Conservation (phyloP, 2,329 filamentous ascomycete genomes). For the Fusarium denticulatum region DNA sequence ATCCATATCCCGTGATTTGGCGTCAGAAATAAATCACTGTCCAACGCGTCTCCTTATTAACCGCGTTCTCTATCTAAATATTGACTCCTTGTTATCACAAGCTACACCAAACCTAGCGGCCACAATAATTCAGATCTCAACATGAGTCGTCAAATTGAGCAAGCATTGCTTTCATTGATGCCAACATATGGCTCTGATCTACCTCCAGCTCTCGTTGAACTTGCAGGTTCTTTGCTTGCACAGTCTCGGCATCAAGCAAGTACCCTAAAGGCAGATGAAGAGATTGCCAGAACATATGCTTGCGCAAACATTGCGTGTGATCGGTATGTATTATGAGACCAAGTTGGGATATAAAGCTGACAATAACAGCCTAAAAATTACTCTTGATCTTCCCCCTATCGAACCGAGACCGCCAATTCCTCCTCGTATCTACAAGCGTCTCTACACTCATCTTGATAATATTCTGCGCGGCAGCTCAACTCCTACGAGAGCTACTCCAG, state of each 20-base stretch:
- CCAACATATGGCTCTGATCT: constrained; percentile 76
- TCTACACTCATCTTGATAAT: constrained; percentile 82
- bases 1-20: constrained; percentile 29
- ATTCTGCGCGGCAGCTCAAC: constrained; percentile 63
- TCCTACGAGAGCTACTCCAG: constrained; percentile 43
- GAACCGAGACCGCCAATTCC: constrained; percentile 80
- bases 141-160: constrained; percentile 81
- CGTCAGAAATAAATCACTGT: constrained; percentile 6
- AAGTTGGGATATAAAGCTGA: neutral
- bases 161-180: constrained; percentile 76
- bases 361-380: constrained; percentile 72
- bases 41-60: constrained; percentile 21
- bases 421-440: constrained; percentile 82
- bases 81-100: neutral
- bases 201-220: constrained; percentile 74
- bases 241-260: constrained; percentile 83
- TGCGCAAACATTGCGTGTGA: constrained; percentile 93
- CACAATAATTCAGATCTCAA: constrained; percentile 11
- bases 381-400: constrained; percentile 80
- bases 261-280: constrained; percentile 84
- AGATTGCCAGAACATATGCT: constrained; percentile 84
- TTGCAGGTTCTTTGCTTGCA: constrained; percentile 78
- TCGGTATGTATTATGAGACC: constrained; percentile 59
- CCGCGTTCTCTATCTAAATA: constrained; percentile 14
- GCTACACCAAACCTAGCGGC: neutral